phyloP scores from a whole-genome alignment of 768 basidiomycete genomes.

The Mycena polygramma region DNA sequence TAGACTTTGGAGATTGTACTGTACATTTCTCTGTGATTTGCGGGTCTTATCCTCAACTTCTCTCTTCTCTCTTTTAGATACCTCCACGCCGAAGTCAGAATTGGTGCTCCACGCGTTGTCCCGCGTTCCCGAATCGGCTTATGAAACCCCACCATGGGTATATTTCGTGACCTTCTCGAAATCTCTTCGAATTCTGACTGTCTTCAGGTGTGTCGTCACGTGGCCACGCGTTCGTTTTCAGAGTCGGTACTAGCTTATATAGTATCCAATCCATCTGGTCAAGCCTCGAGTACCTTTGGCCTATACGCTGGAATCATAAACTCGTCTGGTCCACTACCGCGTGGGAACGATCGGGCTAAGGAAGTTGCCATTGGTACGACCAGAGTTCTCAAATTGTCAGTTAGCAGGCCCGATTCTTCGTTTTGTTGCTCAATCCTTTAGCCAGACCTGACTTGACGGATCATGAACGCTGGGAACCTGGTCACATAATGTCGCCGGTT shows the following conservation, averaged over 20 bases:
- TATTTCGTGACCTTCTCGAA: not conserved
- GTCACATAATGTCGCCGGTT: conserved; percentile 58
- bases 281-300: conserved; percentile 46
- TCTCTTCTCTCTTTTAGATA: conserved; percentile 41
- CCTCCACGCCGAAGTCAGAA: conserved; percentile 54
- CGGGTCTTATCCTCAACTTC: conserved; percentile 11
- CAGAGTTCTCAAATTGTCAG: conserved; percentile 68
- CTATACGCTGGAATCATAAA: conserved; percentile 65
- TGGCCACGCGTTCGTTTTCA: conserved; percentile 55
- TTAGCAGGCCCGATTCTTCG: conserved; percentile 2
- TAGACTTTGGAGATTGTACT: conserved; percentile 78
- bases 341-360: conserved; percentile 47
- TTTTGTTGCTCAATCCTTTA: conserved; percentile 19
- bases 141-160: conserved; percentile 57
- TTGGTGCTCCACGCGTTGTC: conserved; percentile 51
- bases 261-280: conserved; percentile 49
- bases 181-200: conserved; percentile 4
- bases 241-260: conserved; percentile 62
- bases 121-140: conserved; percentile 33
- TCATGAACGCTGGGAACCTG: conserved; percentile 63
- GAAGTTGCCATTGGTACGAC: conserved; percentile 63
- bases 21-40: conserved; percentile 52
- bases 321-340: conserved; percentile 56
- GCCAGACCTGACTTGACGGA: conserved; percentile 67
- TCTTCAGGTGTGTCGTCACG: conserved; percentile 49